Conservation (phyloP, 2,329 filamentous ascomycete genomes). For the Acephala macrosclerotiorum region DNA sequence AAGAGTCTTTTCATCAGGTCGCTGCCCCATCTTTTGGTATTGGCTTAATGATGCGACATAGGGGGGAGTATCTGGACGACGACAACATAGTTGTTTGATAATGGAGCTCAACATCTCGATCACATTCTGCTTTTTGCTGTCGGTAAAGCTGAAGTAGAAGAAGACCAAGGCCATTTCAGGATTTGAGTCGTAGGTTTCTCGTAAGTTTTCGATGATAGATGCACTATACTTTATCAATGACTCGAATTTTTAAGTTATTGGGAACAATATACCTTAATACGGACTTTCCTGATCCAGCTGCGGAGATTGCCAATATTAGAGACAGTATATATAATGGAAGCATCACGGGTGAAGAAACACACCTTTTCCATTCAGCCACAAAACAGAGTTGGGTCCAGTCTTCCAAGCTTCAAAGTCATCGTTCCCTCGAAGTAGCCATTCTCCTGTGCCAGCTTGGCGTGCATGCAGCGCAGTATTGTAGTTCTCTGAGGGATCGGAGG, state of each 20-base stretch:
- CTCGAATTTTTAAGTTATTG: too few relatives aligned
- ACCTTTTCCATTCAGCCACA: conserved; percentile 30
- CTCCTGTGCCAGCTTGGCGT: conserved; percentile 7
- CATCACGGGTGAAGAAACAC: too few relatives aligned
- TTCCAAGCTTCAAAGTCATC: conserved; percentile 23
- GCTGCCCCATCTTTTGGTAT: conserved; percentile 13
- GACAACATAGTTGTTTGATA: conserved; percentile 29
- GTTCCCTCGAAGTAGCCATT: conserved; percentile 18
- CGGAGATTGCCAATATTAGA: background rate
- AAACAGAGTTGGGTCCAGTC: conserved; percentile 16
- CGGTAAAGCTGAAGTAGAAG: conserved; percentile 38
- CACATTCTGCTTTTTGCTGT: conserved; percentile 30
- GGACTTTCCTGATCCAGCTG: conserved; percentile 29
- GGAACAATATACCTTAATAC: conserved; percentile 23
- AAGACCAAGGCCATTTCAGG: conserved; percentile 31
- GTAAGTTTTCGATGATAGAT: conserved; percentile 17
- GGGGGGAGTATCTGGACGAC: conserved; percentile 23
- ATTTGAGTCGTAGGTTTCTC: background rate
- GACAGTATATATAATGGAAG: too few relatives aligned
- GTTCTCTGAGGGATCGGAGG: conserved; percentile 20
- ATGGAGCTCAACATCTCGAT: conserved; percentile 34
- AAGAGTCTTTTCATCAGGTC: conserved; percentile 12
- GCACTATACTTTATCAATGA: too few relatives aligned
- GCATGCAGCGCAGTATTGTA: conserved; percentile 13
- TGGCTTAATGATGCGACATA: background rate